These are phyloP conservation scores for Myriosclerotinia scirpicola DNA, from an alignment of 2,329 filamentous ascomycete species.

Conservation along the genomic window DNA sequence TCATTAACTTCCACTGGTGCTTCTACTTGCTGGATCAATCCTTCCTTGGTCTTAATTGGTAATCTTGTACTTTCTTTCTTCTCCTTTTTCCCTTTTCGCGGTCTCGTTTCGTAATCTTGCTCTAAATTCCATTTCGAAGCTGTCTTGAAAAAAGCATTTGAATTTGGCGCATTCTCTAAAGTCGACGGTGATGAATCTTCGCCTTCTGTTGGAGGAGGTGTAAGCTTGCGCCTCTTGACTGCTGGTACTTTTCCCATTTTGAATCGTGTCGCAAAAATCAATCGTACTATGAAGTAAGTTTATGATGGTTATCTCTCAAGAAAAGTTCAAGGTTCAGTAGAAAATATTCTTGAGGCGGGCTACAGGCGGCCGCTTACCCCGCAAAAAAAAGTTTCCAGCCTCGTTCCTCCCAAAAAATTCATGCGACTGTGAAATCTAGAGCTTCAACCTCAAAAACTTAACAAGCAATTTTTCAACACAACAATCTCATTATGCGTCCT, in stretches of 20 bases:
- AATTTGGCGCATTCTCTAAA: slow-evolving; percentile 34
- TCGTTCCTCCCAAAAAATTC: slow-evolving; percentile 32
- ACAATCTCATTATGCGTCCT: slow-evolving; percentile 61
- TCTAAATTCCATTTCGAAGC: slow-evolving; percentile 87
- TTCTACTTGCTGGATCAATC: slow-evolving; percentile 62
- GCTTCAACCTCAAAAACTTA: slow-evolving; percentile 12
- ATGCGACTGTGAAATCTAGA: slow-evolving; percentile 26
- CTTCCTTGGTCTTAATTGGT: slow-evolving; percentile 84
- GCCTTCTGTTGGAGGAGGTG: slow-evolving; percentile 51
- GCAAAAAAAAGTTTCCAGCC: slow-evolving; percentile 18
- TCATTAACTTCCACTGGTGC: slow-evolving; percentile 54
- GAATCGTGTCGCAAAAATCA: slow-evolving; percentile 20
- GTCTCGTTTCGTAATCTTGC: slow-evolving; percentile 81
- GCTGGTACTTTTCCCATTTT: slow-evolving; percentile 40
- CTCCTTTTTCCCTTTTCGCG: slow-evolving; percentile 74
- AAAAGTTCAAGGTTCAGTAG: slow-evolving; percentile 19
- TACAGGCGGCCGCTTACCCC: slow-evolving; percentile 6
- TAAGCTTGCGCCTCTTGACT: slow-evolving; percentile 59
- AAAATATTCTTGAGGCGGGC: slow-evolving; percentile 30
- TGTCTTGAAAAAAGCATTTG: slow-evolving; percentile 61
- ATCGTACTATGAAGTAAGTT: slow-evolving; percentile 14
- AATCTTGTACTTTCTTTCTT: slow-evolving; percentile 69
- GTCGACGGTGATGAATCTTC: slow-evolving; percentile 43
- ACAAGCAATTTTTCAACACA: slow-evolving; percentile 15
- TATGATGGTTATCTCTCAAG: slow-evolving; percentile 23